These are phyloP conservation scores for Penicillium sp. DNA, from an alignment of 2,329 filamentous ascomycete species.

Conservation along the genomic window DNA sequence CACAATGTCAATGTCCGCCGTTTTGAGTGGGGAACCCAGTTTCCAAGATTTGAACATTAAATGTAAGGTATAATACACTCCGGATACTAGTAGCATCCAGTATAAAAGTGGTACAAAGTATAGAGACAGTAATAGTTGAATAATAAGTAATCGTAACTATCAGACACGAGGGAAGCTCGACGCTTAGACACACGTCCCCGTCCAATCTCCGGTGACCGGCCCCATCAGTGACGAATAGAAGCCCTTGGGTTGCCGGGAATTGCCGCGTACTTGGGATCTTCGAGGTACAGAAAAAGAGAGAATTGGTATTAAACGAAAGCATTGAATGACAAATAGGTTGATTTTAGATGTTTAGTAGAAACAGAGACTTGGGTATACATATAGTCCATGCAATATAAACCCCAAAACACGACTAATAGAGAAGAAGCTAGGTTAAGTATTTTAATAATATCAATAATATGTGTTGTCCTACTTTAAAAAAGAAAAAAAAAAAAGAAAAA, in stretches of 20 bases:
- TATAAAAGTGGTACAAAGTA: background rate
- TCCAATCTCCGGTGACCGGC: constrained; percentile 27
- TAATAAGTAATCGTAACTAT: constrained; percentile 10
- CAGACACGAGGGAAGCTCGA: constrained; percentile 16
- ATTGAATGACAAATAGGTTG: background rate
- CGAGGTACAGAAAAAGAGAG: background rate
- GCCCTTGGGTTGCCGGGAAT: constrained; percentile 20
- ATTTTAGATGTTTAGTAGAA: background rate
- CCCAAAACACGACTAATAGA: background rate
- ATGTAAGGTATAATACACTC: background rate
- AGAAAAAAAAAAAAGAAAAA: background rate
- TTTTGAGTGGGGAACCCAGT: background rate
- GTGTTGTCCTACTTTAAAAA: background rate
- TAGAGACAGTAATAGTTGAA: background rate
- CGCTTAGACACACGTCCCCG: constrained; percentile 11
- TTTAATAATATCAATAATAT: background rate
- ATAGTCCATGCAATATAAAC: background rate
- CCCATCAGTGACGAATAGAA: constrained; percentile 16
- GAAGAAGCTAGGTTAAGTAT: no score
- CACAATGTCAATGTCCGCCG: background rate
- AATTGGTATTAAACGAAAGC: background rate
- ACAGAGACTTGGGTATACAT: background rate
- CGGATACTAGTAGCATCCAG: no score
- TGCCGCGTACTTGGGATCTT: constrained; percentile 16
- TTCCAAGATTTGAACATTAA: background rate